A percentile compares a stretch with the other conserved stretches of the same genome.
Evolutionary conservation across 306 rosid species (phyloP).

Genomic region (Fragaria iinumae): DNA sequence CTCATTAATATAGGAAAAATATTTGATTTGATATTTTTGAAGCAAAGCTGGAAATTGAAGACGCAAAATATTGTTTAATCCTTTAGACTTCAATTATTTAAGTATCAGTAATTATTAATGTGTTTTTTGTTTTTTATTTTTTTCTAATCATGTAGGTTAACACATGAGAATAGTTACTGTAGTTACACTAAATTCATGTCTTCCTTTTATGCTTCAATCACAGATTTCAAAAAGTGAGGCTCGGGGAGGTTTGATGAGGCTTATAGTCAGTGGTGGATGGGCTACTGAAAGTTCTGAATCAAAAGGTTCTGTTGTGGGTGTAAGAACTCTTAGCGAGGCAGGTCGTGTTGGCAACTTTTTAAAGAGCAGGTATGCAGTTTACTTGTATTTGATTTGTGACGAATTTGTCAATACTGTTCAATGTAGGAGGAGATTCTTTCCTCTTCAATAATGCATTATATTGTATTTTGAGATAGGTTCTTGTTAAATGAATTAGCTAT

Average conservation of each 20-base stretch:
- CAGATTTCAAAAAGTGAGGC: conserved; percentile 91
- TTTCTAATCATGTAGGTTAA: neutral
- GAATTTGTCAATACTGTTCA: neutral
- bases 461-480: neutral
- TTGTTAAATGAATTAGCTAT: neutral
- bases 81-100: neutral
- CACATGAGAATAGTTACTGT: neutral
- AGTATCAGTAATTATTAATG: neutral
- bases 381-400: too few relatives aligned
- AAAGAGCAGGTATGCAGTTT: conserved; percentile 67
- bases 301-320: conserved; percentile 95
- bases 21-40: too few relatives aligned
- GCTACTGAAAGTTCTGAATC: conserved; percentile 75
- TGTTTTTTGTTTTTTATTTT: neutral
- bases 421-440: neutral
- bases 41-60: too few relatives aligned
- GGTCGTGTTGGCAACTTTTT: conserved; percentile 96
- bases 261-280: conserved; percentile 97
- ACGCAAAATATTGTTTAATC: too few relatives aligned
- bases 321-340: conserved; percentile 96
- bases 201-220: conserved; percentile 3
- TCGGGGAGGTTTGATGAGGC: conserved; percentile 94
- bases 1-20: too few relatives aligned
- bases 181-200: neutral
- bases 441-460: neutral